Evolutionary conservation across 1,284 basidiomycete species (phyloP).

Genomic region (Ustilago shanxiensis): DNA sequence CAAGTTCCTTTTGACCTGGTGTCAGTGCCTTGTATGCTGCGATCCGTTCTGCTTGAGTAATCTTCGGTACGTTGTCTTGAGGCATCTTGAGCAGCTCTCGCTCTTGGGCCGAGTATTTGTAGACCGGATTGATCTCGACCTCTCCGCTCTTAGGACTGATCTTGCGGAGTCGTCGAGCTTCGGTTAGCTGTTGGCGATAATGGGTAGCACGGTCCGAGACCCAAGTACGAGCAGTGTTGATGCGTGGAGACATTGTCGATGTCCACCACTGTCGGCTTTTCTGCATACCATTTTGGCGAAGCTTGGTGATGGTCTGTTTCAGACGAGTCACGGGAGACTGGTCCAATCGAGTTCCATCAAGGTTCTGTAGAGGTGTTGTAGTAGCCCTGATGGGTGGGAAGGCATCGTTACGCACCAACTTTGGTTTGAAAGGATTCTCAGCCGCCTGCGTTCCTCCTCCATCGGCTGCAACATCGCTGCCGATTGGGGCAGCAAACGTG

Average conservation of each 20-base stretch:
- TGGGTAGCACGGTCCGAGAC: neutral
- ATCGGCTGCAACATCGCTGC: neutral
- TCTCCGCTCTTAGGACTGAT: conserved; percentile 3
- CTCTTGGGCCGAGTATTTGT: neutral
- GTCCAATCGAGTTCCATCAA: neutral
- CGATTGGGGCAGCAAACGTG: conserved; percentile 13
- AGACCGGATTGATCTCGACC: conserved; percentile 12
- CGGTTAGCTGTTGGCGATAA: neutral
- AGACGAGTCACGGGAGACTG: neutral
- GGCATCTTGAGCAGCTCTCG: neutral
- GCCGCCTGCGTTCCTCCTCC: neutral
- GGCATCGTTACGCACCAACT: neutral
- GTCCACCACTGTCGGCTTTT: neutral
- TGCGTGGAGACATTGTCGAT: neutral
- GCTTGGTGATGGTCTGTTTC: neutral
- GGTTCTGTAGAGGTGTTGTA: too few relatives aligned
- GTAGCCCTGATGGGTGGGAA: neutral
- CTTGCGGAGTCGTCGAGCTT: neutral
- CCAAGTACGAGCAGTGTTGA: neutral
- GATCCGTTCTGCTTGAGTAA: neutral
- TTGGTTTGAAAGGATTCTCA: neutral
- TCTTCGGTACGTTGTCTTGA: neutral
- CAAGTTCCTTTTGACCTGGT: neutral
- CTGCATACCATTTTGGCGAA: neutral
- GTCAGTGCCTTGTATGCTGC: neutral